Base-by-base conservation (phyloP, 2,329 filamentous ascomycete genomes). In the Hymenoscyphus salicellus region DNA sequence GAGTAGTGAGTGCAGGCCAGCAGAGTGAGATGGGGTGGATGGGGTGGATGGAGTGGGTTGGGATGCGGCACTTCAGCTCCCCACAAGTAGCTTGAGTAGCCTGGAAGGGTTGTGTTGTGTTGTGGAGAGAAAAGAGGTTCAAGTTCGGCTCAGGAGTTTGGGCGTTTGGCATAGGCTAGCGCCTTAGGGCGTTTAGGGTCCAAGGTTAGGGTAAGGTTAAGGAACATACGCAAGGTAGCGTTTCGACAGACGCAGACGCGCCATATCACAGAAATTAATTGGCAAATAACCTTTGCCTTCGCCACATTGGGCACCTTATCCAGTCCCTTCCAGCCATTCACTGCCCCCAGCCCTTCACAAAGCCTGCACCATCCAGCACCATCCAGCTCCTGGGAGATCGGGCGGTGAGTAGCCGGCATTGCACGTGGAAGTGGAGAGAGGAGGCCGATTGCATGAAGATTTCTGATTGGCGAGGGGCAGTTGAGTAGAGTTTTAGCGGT, bases 111-210 rank as follows among this genome's bases (percentile, higher is more conserved):
- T 36, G 43, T 8, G 36, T 16, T 43, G 57, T 59, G 36, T 56
- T 56, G 55, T 30, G 55, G 55, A 33, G 55, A 56, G 32, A 32
- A 56, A 56, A 33, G 55, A 38, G n/a, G 20, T 59, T 59, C n/a
- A 38, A 16, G 57, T 59, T 43, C 17, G 6, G 30, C 23, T 23
- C 32, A 58, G 56, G 23, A 38, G 14, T 14, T 26, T 28, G 20
- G 14, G 43, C 1, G 43, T 20, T 49, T 23, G 10, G 43, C 20
- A 49, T 49, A 49, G n/a, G 43, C 43, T 49, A 49, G 43, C 43
- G 43, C 16, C 16, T n/a, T 20, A n/a, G 17, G 43, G 5, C 7
- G n/a, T 23, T 43, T 43, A 43, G 38, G 38, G 38, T n/a, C 33
- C 33, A 49, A 20, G 43, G 43, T 20, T 49, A 49, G 20, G 43